Base-by-base conservation (phyloP, 2,329 filamentous ascomycete species). In the Ophiocordyceps sinensis region DNA sequence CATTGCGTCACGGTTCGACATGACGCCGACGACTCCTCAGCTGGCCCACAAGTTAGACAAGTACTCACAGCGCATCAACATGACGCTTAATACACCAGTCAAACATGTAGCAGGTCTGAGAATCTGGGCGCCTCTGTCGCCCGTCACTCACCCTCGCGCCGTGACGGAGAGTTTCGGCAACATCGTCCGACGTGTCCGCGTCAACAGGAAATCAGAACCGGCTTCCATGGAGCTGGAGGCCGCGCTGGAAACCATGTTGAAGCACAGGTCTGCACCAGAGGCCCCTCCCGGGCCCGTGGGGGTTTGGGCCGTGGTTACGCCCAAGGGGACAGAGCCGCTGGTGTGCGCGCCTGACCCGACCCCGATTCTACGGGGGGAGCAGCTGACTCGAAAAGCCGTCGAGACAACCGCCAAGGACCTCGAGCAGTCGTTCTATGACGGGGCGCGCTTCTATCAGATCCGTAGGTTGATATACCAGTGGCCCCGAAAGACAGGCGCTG, bases 91-190 rank as follows among this genome's bases (percentile, higher is more conserved):
- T 36, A 28, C 51, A 37, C 32, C 49, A 21, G 45, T 47, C 23
- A 41, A 44, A 11, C 49, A 50, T 5, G 42, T 52, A 12, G 43
- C 50, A 9, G 48, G 55, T 35, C 42, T 56, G 9, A 46, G 52
- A 23, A 45, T 61, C 12, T 60, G 56, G 48, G 53, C 64, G 0
- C 67, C 80, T 0, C 59, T 88, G 3, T 57, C 78, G 11, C 75
- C 81, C 1, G 56, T 88, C 30, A 85, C 81, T 0, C 56, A 62
- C 6, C 70, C 79, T 14, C 73, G 82, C 15, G 64, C 61, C 37
- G 77, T 91, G 30, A 62, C 70, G 1, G 71, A 74, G 31, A 77
- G 77, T 30, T 75, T 88, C 51, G 85, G 85, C 4, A 93, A 93
- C 58, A 89, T 93, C 42, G 66, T 91, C 19, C 75, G 80, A 28